These are phyloP conservation scores for Torulaspora microellipsoides DNA, from an alignment of 805 yeast species.

Conservation along the genomic window DNA sequence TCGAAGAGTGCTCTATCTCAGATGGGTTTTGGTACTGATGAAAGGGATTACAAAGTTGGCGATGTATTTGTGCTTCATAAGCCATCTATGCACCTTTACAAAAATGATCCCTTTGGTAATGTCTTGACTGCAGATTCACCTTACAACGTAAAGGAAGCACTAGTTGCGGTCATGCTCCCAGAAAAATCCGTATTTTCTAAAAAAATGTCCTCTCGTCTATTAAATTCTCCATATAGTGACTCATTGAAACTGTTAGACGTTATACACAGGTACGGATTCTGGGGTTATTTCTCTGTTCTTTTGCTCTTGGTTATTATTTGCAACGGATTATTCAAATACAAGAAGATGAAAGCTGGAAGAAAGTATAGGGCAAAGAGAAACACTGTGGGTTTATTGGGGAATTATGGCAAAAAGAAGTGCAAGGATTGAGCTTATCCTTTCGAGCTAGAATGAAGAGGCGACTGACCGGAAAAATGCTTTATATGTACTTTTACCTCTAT, in stretches of 20 bases:
- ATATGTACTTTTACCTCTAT: too few species aligned
- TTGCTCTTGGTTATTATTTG: neutral
- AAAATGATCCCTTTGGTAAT: slow-evolving; percentile 36
- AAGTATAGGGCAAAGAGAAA: slow-evolving; percentile 25
- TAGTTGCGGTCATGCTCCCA: slow-evolving; percentile 38
- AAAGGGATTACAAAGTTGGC: slow-evolving; percentile 42
- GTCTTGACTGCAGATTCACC: slow-evolving; percentile 36
- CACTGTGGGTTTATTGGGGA: slow-evolving; percentile 19
- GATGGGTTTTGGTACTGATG: slow-evolving; percentile 18
- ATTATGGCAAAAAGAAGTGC: slow-evolving; percentile 10
- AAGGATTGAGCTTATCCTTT: slow-evolving; percentile 11
- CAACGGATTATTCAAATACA: slow-evolving; percentile 7
- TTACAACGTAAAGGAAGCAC: slow-evolving; percentile 35
- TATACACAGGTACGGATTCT: slow-evolving; percentile 42
- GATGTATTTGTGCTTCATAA: slow-evolving; percentile 52
- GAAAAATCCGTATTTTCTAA: slow-evolving; percentile 16
- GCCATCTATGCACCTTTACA: slow-evolving; percentile 34
- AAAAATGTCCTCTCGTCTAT: slow-evolving; percentile 28
- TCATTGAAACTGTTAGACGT: slow-evolving; percentile 40
- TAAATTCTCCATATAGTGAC: slow-evolving; percentile 42
- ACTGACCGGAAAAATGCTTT: too few species aligned
- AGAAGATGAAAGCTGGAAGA: slow-evolving; percentile 10
- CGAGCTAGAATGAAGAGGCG: neutral
- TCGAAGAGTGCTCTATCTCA: slow-evolving; percentile 29
- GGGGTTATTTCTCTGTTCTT: slow-evolving; percentile 37